A percentile compares a stretch with the other conserved stretches of the same genome.
Conservation (phyloP, 805 yeast genomes). For the Nakazawaea ambrosiae region DNA sequence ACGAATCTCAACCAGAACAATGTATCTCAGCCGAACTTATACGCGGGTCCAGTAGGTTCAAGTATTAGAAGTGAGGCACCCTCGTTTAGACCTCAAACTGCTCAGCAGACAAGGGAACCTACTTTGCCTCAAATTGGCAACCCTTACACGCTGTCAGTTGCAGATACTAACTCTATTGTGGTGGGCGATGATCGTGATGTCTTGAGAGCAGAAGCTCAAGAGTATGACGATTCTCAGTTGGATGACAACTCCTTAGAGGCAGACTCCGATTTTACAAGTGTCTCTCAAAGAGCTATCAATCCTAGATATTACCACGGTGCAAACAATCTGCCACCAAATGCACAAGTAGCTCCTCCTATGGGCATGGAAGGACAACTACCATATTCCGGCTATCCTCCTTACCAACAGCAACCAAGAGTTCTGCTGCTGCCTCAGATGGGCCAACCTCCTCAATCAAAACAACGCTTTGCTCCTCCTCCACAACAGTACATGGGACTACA, state of each 20-base stretch:
- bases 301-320: constrained; percentile 42
- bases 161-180: background rate
- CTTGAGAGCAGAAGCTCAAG: constrained; percentile 4
- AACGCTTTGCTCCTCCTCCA: constrained; percentile 13
- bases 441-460: constrained; percentile 13
- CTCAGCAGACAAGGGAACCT: constrained; percentile 10
- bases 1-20: too few species aligned
- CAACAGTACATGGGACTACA: constrained; percentile 13
- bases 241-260: constrained; percentile 22
- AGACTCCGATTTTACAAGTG: constrained; percentile 69
- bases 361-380: too few species aligned
- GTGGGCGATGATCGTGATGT: constrained; percentile 13
- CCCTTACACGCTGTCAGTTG: constrained; percentile 9
- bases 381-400: constrained; percentile 8
- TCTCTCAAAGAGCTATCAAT: constrained; percentile 70
- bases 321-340: constrained; percentile 1
- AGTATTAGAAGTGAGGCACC: constrained; percentile 8
- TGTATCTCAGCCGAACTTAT: constrained; percentile 4
- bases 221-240: constrained; percentile 10
- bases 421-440: constrained; percentile 13
- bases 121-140: constrained; percentile 11
- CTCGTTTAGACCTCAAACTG: constrained; percentile 3
- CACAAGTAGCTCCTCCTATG: background rate
- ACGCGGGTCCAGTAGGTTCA: constrained; percentile 8
- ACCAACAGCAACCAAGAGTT: constrained; percentile 11